phyloP scores from a whole-genome alignment of 176 grass and related monocot species.

The Phragmites australis region DNA sequence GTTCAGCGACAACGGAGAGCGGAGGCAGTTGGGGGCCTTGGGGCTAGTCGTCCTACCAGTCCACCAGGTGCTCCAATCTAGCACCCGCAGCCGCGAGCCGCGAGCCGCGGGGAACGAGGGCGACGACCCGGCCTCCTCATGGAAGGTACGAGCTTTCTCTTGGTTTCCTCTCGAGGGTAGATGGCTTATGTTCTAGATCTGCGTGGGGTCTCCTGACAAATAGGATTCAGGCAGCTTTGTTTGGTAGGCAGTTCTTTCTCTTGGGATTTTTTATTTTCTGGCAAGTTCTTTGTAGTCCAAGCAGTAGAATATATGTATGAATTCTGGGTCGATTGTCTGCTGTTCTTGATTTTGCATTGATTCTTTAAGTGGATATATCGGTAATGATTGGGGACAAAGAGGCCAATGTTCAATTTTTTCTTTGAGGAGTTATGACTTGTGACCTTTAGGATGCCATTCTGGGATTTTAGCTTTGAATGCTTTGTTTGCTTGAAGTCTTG shows the following conservation, averaged over 20 bases:
- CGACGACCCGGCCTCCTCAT: neutral
- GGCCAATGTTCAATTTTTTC: neutral
- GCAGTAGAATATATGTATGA: neutral
- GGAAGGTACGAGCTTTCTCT: slow-evolving; percentile 17
- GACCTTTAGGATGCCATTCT: neutral
- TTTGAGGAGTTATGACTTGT: neutral
- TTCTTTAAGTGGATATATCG: neutral
- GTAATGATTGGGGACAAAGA: neutral
- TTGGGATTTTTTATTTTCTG: neutral
- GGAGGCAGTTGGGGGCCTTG: neutral
- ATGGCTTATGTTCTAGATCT: slow-evolving; percentile 18
- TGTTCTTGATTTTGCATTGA: neutral
- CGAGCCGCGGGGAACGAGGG: neutral
- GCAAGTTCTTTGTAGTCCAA: neutral
- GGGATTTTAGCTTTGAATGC: neutral
- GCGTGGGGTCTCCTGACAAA: neutral
- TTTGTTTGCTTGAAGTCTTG: neutral
- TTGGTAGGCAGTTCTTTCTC: too few relatives aligned
- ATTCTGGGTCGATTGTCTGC: neutral
- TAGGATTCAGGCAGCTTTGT: neutral
- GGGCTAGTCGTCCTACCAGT: neutral
- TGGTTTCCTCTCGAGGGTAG: neutral
- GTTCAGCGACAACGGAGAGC: slow-evolving; percentile 1
- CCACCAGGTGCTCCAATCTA: slow-evolving; percentile 5
- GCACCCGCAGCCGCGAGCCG: neutral